phyloP scores from a whole-genome alignment of 176 grass and related monocot genomes.

The Aegilops sharonensis region DNA sequence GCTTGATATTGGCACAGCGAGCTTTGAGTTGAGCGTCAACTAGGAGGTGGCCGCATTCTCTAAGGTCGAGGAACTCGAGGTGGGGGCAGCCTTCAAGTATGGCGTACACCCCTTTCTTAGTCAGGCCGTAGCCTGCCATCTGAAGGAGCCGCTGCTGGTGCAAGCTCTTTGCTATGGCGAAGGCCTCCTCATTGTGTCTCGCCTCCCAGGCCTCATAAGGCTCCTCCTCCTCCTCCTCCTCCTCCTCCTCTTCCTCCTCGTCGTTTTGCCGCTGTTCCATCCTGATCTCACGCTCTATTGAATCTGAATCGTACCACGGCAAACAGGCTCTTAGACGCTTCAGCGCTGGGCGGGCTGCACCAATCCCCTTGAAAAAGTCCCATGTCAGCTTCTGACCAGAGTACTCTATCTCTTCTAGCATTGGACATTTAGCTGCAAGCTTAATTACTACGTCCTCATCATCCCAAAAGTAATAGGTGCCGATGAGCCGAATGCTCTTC shows the following conservation, averaged over 20 bases:
- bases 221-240: background rate
- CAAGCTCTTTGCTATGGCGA: conserved; percentile 41
- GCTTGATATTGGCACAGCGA: conserved; percentile 24
- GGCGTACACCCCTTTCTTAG: conserved; percentile 25
- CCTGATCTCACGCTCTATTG: background rate
- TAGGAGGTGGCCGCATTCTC: conserved; percentile 17
- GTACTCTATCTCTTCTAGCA: conserved; percentile 49
- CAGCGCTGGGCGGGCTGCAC: conserved; percentile 24
- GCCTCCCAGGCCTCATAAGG: background rate
- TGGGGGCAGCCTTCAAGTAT: conserved; percentile 44
- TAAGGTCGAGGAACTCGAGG: conserved; percentile 41
- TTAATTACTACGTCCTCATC: background rate
- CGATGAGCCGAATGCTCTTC: conserved; percentile 39
- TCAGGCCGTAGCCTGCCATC: conserved; percentile 32
- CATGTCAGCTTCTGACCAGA: conserved; percentile 3
- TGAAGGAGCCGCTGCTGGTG: conserved; percentile 29
- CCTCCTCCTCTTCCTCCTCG: background rate
- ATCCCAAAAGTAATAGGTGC: background rate
- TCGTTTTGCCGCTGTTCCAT: background rate
- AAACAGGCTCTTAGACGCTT: conserved; percentile 34
- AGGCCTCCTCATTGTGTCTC: conserved; percentile 27
- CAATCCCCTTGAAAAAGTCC: background rate
- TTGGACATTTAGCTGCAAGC: conserved; percentile 28
- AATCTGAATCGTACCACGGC: background rate
- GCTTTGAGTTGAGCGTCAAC: conserved; percentile 25